Base-by-base conservation (phyloP, 345 rosid genomes). In the Pistacia integerrima region DNA sequence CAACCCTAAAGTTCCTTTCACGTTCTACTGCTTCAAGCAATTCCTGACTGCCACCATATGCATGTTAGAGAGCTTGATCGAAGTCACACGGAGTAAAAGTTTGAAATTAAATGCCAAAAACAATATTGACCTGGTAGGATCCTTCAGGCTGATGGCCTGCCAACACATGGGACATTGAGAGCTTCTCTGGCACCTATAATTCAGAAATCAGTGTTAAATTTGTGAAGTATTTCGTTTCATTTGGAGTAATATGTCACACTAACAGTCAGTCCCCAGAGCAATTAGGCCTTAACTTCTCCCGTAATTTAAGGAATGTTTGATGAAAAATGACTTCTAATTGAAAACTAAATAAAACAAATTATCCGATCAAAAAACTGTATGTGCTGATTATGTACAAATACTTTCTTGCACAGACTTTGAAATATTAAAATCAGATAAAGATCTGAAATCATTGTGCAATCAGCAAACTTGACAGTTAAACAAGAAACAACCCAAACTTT, bases 161-260 rank as follows among this genome's bases (percentile, higher is more conserved):
- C 90, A 87, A 58, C 96, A 91, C 93, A 91, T 91, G 25, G 96
- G 96, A 75, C 96, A 91, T 49, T 89, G 93, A 11, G 96, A 87
- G 82, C 92, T 91, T 82, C 96, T 87, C 75, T 91, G 92, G 78
- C 92, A 89, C 92, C 94, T 89, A 67, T 28, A 76, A 85, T 67
- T 16, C 6, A 20, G 78, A 78, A 75, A 12, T 10, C 6, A 13
- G 8, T 2, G 13, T 69, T 51, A 73, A n/a, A 11, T 5, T 41
- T 77, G 54, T 41, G 7, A 49, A 59, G 46, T 10, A 64, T 70
- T 14, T 35, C 33, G 54, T 18, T 67, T 57, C 70, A 20, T 66
- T 63, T 46, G 46, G 14, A 35, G 30, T 30, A 14, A 66, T 13
- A 28, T 17, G 18, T 41, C 16, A 72, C n/a, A 69, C 33, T 28